Base-by-base conservation (phyloP, 2,329 filamentous ascomycete species). In the Xylaria sp. region DNA sequence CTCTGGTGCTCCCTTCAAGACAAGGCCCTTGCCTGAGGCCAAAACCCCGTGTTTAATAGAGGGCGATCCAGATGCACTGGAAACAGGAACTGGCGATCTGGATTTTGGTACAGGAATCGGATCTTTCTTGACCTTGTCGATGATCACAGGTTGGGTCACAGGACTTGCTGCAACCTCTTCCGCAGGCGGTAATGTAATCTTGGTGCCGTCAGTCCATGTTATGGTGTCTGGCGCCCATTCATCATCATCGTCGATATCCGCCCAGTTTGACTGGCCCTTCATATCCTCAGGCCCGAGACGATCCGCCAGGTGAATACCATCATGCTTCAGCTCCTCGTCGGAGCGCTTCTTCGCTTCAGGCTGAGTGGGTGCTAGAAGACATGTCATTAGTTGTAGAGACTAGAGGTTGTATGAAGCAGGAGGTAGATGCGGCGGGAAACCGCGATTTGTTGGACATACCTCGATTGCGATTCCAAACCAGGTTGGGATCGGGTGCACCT, bases 401-500 rank as follows among this genome's bases (percentile, higher is more conserved):
- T 23, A 1, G 41, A 48, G n/a, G 45, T 6, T 13, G 9, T 28
- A 32, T 25, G 15, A n/a, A 34, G 18, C 4, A 23, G 20, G 30
- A 12, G 23, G 3, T 36, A 41, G 25, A 20, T 23, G 20, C 12
- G 12, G 25, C 13, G 32, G 25, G 23, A 30, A 70, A 60, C 56
- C 58, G 39, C 4, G 20, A 3, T 3, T 30, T 48, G 25, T 32
- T 32, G 10, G 3, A 70, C 90, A 78, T 87, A 91, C 92, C 91
- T 83, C 90, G 86, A 78, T 96, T 97, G 81, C 94, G 94, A 82
- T 96, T 97, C 93, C 93, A 97, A 46, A 97, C 92, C 61, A 87
- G 91, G 78, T 83, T 92, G 34, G 87, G 85, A 78, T 94, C 92
- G 15, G 92, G 91, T 30, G 88, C 89, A 68, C 86, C 77, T 20